phyloP scores from a whole-genome alignment of 257 asterid genomes.

The Solanum ossicruentum region DNA sequence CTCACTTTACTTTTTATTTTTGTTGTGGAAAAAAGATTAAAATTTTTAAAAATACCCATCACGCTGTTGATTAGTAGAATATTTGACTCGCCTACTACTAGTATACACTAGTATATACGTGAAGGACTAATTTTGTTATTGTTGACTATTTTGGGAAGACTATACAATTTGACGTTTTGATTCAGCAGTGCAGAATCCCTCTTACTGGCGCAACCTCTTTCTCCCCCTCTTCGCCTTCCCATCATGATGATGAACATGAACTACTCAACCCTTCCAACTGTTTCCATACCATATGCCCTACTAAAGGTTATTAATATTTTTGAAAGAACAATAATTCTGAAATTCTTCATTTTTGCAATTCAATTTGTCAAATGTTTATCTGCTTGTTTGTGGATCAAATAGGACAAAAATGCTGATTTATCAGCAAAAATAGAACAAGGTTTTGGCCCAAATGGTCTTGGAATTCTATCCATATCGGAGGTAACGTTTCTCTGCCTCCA shows the following conservation, averaged over 20 bases:
- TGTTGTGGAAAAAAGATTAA: no score
- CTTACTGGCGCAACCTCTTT: neutral
- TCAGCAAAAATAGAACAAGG: conserved; percentile 68
- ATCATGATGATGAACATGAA: conserved; percentile 1
- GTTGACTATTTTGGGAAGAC: neutral
- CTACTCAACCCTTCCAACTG: conserved; percentile 21
- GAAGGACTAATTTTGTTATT: neutral
- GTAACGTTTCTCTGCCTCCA: conserved; percentile 12
- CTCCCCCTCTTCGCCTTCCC: neutral
- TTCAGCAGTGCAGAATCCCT: neutral
- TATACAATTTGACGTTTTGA: neutral
- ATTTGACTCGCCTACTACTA: no score
- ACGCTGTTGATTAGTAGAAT: no score
- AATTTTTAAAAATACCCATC: no score
- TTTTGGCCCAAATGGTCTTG: conserved; percentile 77
- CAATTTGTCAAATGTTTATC: neutral
- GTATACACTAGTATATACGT: no score
- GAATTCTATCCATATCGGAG: conserved; percentile 59
- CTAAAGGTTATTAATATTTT: conserved; percentile 18
- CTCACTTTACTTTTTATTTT: no score
- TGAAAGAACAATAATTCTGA: neutral
- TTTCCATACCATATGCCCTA: conserved; percentile 44
- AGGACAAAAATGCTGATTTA: conserved; percentile 45
- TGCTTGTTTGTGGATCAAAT: neutral
- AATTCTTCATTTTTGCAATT: neutral